Evolutionary conservation across 2,329 filamentous ascomycete species (phyloP).

Genomic region (Talaromyces atroroseus): DNA sequence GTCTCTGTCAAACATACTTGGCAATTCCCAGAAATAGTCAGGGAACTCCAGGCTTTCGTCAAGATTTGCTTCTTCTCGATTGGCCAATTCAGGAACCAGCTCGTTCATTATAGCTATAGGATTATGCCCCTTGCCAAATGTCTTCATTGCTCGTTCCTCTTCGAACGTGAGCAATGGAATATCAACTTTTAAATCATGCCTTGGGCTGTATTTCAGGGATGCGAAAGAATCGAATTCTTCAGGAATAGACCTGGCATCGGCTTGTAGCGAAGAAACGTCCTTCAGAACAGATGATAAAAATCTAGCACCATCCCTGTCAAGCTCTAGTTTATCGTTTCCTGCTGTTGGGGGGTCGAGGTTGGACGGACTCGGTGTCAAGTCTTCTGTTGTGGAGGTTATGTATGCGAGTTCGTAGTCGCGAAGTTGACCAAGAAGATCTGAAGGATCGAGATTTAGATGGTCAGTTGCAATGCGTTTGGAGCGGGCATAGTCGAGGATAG

Average conservation of each 20-base stretch:
- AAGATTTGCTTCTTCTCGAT: slow-evolving; percentile 30
- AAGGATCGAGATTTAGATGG: slow-evolving; percentile 27
- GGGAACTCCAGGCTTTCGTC: slow-evolving; percentile 43
- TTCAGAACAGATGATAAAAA: slow-evolving; percentile 28
- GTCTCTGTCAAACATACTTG: slow-evolving; percentile 17
- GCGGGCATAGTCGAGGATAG: slow-evolving; percentile 45
- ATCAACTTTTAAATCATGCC: slow-evolving; percentile 2
- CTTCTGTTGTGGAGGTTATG: slow-evolving; percentile 15
- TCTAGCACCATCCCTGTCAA: slow-evolving; percentile 25
- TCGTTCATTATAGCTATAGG: slow-evolving; percentile 5
- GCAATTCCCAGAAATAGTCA: slow-evolving; percentile 25
- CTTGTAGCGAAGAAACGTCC: slow-evolving; percentile 11
- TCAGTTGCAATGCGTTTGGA: slow-evolving; percentile 39
- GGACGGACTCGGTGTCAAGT: slow-evolving; percentile 19
- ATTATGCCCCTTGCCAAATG: background rate
- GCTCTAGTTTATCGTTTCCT: slow-evolving; percentile 28
- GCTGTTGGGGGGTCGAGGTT: slow-evolving; percentile 15
- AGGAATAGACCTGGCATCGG: slow-evolving; percentile 4
- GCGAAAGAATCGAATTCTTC: slow-evolving; percentile 15
- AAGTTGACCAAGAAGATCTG: slow-evolving; percentile 14
- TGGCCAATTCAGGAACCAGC: slow-evolving; percentile 16
- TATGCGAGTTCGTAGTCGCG: slow-evolving; percentile 13
- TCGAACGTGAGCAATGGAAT: background rate
- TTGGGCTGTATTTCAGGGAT: slow-evolving; percentile 11
- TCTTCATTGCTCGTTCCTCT: background rate